These are phyloP conservation scores for Yamadazyma atmosphaerica DNA, from an alignment of 1,139 yeast genomes.

Conservation along the genomic window DNA sequence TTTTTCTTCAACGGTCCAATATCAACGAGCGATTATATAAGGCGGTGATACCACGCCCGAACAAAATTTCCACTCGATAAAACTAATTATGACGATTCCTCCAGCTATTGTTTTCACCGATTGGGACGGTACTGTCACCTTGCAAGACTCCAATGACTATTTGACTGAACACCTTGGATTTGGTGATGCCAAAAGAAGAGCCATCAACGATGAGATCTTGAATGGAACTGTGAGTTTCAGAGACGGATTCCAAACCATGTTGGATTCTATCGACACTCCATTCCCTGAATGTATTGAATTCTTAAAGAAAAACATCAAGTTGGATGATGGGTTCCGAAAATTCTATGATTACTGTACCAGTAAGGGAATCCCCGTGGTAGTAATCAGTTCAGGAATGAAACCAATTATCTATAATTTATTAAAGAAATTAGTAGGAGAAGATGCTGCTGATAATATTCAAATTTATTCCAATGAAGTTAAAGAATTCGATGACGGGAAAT, in stretches of 20 bases:
- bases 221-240: slow-evolving; percentile 69
- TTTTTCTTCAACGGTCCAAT: neutral
- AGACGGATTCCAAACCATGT: slow-evolving; percentile 83
- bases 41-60: too few relatives aligned
- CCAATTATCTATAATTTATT: slow-evolving; percentile 84
- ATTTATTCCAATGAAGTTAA: slow-evolving; percentile 81
- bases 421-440: slow-evolving; percentile 70
- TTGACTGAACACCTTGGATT: slow-evolving; percentile 88
- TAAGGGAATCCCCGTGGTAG: slow-evolving; percentile 72
- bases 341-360: slow-evolving; percentile 79
- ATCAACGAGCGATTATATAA: too few relatives aligned
- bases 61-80: too few relatives aligned
- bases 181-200: slow-evolving; percentile 67
- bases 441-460: slow-evolving; percentile 70
- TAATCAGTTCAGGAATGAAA: slow-evolving; percentile 89
- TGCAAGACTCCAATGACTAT: slow-evolving; percentile 86
- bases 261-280: slow-evolving; percentile 73
- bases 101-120: slow-evolving; percentile 89
- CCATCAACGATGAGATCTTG: slow-evolving; percentile 70
- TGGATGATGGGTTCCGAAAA: slow-evolving; percentile 88
- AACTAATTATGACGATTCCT: slow-evolving; percentile 15
- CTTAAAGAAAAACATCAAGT: slow-evolving; percentile 57
- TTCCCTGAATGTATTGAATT: slow-evolving; percentile 79
- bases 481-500: slow-evolving; percentile 48
- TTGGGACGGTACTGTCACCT: slow-evolving; percentile 96